phyloP scores from a whole-genome alignment of 345 rosid species.

The Bruguiera gymnorhiza region DNA sequence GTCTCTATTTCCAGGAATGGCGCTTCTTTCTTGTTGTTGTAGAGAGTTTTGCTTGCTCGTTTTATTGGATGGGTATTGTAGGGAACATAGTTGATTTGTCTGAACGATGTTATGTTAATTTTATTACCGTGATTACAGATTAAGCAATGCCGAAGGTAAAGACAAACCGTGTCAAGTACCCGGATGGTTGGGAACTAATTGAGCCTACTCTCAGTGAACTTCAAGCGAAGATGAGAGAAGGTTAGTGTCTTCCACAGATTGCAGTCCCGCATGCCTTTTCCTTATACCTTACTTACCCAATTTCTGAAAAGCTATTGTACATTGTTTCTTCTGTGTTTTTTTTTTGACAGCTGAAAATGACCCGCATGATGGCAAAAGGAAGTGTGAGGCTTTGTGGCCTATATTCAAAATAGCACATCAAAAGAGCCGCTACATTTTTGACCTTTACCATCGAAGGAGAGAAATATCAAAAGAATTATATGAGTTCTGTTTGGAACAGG shows the following conservation, averaged over 20 bases:
- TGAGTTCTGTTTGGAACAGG: conserved; percentile 79
- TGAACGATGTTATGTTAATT: too few relatives aligned
- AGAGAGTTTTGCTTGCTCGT: too few relatives aligned
- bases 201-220: conserved; percentile 74
- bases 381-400: conserved; percentile 76
- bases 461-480: conserved; percentile 72
- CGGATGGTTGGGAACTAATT: conserved; percentile 82
- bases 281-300: background rate
- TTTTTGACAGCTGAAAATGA: conserved; percentile 66
- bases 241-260: conserved; percentile 21
- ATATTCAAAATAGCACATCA: conserved; percentile 76
- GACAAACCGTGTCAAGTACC: conserved; percentile 62
- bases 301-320: background rate
- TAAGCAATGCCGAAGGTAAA: conserved; percentile 69
- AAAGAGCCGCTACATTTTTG: conserved; percentile 69
- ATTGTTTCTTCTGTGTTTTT: background rate
- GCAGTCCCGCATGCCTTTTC: background rate
- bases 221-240: conserved; percentile 81
- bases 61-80: too few relatives aligned
- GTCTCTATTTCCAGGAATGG: too few relatives aligned
- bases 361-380: conserved; percentile 76
- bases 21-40: too few relatives aligned
- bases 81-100: too few relatives aligned
- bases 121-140: background rate
- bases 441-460: conserved; percentile 58